Conservation (phyloP, 2,329 filamentous ascomycete species). For the Colletotrichum sp. region DNA sequence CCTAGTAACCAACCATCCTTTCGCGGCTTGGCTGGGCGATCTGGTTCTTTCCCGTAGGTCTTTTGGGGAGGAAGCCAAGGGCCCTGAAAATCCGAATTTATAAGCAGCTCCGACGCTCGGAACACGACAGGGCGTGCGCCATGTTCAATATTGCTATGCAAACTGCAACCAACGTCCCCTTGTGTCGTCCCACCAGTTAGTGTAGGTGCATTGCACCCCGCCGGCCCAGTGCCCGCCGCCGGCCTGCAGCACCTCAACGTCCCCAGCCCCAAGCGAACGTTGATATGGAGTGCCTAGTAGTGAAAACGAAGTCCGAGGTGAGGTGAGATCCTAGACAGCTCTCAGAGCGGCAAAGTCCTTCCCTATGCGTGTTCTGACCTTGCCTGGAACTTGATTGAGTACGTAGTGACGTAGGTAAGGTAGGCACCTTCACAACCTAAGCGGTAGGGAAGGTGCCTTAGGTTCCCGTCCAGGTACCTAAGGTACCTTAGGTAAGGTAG, state of each 20-base stretch:
- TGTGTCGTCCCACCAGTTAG: not conserved
- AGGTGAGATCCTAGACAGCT: not conserved
- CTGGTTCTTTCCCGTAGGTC: not conserved
- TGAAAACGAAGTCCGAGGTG: not conserved
- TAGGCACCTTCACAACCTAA: not conserved
- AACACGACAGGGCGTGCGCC: not conserved
- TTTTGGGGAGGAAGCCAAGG: not conserved
- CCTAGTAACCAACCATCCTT: not conserved
- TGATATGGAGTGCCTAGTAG: too few relatives aligned
- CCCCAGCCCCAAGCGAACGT: too few relatives aligned
- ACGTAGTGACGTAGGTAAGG: not conserved
- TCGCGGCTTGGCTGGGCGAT: constrained; percentile 3
- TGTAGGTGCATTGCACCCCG: not conserved
- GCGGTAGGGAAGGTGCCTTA: not conserved
- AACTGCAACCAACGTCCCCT: not conserved
- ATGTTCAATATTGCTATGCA: not conserved
- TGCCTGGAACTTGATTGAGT: not conserved
- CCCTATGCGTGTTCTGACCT: not conserved
- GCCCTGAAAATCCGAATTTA: constrained; percentile 9
- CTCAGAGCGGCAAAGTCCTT: not conserved
- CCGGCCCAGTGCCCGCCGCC: not conserved
- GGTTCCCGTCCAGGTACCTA: not conserved
- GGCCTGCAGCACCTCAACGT: too few relatives aligned
- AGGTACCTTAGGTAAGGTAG: not conserved
- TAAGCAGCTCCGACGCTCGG: constrained; percentile 19